A percentile compares a stretch with the other conserved stretches of the same genome.
phyloP scores from a whole-genome alignment of 805 yeast genomes.

The Wickerhamomyces subpelliculosus region DNA sequence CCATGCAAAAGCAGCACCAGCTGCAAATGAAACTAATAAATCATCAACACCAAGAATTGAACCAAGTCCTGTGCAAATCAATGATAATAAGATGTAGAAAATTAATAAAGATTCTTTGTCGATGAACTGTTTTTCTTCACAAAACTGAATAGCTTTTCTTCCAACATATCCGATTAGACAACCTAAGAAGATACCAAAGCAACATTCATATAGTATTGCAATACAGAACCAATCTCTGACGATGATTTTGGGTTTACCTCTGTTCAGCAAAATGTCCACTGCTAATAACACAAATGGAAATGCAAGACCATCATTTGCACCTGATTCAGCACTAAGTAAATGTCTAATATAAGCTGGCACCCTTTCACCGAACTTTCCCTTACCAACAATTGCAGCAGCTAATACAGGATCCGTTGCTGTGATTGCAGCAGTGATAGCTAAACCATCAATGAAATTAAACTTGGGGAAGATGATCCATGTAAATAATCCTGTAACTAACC shows the following conservation, averaged over 20 bases:
- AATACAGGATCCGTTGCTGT: slow-evolving; percentile 95
- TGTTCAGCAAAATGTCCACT: slow-evolving; percentile 57
- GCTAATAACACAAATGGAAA: slow-evolving; percentile 81
- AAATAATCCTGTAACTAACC: slow-evolving; percentile 77
- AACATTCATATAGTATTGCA: slow-evolving; percentile 75
- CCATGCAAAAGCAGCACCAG: slow-evolving; percentile 93
- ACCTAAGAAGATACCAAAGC: slow-evolving; percentile 74
- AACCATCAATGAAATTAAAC: slow-evolving; percentile 61
- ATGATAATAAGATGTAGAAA: slow-evolving; percentile 73
- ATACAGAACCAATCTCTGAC: slow-evolving; percentile 74
- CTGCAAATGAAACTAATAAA: slow-evolving; percentile 80
- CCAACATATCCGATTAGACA: slow-evolving; percentile 63
- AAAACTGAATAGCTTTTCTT: slow-evolving; percentile 64
- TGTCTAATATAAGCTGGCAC: slow-evolving; percentile 92
- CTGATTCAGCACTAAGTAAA: slow-evolving; percentile 76
- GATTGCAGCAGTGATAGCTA: slow-evolving; percentile 77
- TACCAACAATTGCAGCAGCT: slow-evolving; percentile 94
- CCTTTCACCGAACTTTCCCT: slow-evolving; percentile 82
- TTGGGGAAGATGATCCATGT: slow-evolving; percentile 74
- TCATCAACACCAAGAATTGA: slow-evolving; percentile 86
- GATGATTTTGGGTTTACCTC: slow-evolving; percentile 58
- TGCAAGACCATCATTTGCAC: slow-evolving; percentile 94
- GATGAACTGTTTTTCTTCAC: slow-evolving; percentile 60
- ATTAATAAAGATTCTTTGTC: slow-evolving; percentile 87
- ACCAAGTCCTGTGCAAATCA: slow-evolving; percentile 85